Conservation (phyloP, 495 filamentous ascomycete genomes). For the Penicillium atrosanguineum region DNA sequence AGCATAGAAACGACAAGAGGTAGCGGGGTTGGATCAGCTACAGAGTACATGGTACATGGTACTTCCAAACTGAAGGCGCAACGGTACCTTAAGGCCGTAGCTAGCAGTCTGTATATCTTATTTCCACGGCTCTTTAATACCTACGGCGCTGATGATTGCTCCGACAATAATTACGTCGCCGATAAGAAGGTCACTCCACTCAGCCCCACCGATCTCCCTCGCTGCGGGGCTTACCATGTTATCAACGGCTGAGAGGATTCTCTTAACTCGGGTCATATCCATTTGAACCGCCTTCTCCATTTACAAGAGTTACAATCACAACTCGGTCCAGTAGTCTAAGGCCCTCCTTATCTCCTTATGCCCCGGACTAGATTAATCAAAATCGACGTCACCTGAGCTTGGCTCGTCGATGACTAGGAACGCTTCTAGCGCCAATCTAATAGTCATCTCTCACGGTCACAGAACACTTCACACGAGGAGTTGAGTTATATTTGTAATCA, state of each 20-base stretch:
- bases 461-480: too few relatives aligned
- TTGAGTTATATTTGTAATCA: too few relatives aligned
- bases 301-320: too few relatives aligned
- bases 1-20: background rate
- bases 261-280: background rate
- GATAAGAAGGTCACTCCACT: conserved; percentile 6
- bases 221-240: background rate
- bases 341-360: too few relatives aligned
- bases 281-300: too few relatives aligned
- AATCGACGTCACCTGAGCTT: too few relatives aligned
- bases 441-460: too few relatives aligned
- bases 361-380: too few relatives aligned
- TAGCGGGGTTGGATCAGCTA: conserved; percentile 1
- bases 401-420: too few relatives aligned
- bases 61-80: background rate
- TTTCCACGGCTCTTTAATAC: background rate
- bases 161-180: background rate
- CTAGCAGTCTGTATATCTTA: background rate
- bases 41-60: too few relatives aligned
- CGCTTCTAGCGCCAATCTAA: too few relatives aligned
- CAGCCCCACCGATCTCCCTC: conserved; percentile 8
- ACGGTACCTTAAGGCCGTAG: background rate
- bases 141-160: background rate
- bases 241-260: background rate
- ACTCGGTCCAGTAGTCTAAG: too few relatives aligned